These are phyloP conservation scores for Trapa bicornis DNA, from an alignment of 345 rosid species.

Conservation along the genomic window DNA sequence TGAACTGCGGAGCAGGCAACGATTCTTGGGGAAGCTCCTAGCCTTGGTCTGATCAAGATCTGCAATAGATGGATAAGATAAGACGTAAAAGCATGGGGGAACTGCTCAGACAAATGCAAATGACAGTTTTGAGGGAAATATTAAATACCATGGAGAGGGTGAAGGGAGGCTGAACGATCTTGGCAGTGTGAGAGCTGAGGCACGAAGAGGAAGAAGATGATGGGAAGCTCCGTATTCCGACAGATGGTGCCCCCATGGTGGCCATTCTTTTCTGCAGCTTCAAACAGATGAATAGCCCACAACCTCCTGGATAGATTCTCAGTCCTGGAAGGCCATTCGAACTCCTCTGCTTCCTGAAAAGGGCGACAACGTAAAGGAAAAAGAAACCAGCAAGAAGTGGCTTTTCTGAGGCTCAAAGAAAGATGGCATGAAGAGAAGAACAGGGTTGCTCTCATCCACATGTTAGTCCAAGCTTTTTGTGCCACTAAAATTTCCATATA, in stretches of 20 bases:
- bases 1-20: conserved; percentile 52
- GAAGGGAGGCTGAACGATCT: conserved; percentile 18
- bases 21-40: conserved; percentile 18
- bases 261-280: conserved; percentile 27
- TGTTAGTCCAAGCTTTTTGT: conserved; percentile 15
- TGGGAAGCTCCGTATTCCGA: conserved; percentile 43
- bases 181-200: conserved; percentile 17
- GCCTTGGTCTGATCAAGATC: conserved; percentile 18
- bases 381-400: neutral
- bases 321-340: neutral
- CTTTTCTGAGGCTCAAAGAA: neutral
- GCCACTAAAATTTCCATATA: conserved; percentile 31
- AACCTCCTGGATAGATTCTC: neutral
- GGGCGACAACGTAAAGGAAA: neutral
- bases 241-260: conserved; percentile 33
- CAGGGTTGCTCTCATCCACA: conserved; percentile 33
- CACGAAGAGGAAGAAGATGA: conserved; percentile 33
- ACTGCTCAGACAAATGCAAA: neutral
- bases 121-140: neutral
- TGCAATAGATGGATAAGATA: conserved; percentile 16
- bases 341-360: neutral
- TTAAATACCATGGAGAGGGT: conserved; percentile 29
- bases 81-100: neutral
- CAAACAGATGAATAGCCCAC: neutral
- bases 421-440: conserved; percentile 6